Evolutionary conservation across 306 rosid species (phyloP).

Genomic region (Cicer pinnatifidum): DNA sequence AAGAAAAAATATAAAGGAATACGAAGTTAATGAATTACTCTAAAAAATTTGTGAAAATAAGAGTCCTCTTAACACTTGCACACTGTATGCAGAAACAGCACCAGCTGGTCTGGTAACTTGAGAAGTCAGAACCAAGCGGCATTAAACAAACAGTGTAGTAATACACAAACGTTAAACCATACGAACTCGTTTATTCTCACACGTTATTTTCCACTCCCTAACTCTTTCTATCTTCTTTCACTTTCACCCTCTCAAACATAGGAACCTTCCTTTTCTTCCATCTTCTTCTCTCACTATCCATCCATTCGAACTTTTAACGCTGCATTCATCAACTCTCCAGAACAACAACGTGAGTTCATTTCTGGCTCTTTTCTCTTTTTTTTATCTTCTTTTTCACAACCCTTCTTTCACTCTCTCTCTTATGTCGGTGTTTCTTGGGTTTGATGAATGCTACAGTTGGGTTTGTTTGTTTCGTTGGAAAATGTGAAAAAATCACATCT

Average conservation of each 20-base stretch:
- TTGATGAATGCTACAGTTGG: conserved; percentile 21
- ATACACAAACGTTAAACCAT: conserved; percentile 11
- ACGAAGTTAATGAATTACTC: too few relatives aligned
- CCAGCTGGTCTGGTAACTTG: conserved; percentile 49
- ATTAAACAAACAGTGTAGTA: conserved; percentile 35
- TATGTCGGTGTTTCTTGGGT: conserved; percentile 44
- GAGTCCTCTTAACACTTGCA: not conserved
- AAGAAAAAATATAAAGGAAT: too few relatives aligned
- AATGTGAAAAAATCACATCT: not conserved
- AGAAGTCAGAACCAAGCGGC: conserved; percentile 41
- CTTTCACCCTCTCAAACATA: conserved; percentile 18
- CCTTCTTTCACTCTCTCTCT: conserved; percentile 4
- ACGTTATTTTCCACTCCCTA: not conserved
- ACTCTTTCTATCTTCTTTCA: conserved; percentile 16
- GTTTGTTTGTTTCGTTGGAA: conserved; percentile 33
- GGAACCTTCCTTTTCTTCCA: conserved; percentile 38
- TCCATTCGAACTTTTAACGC: not conserved
- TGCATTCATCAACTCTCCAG: conserved; percentile 36
- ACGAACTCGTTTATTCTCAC: conserved; percentile 43
- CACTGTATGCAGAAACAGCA: not conserved
- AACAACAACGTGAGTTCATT: conserved; percentile 42
- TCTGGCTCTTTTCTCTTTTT: conserved; percentile 43
- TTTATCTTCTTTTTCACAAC: conserved; percentile 33
- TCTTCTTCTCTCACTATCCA: not conserved
- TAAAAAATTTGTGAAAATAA: too few relatives aligned